Conservation (phyloP, 305 asterid species). For the Fraxinus latifolia region DNA sequence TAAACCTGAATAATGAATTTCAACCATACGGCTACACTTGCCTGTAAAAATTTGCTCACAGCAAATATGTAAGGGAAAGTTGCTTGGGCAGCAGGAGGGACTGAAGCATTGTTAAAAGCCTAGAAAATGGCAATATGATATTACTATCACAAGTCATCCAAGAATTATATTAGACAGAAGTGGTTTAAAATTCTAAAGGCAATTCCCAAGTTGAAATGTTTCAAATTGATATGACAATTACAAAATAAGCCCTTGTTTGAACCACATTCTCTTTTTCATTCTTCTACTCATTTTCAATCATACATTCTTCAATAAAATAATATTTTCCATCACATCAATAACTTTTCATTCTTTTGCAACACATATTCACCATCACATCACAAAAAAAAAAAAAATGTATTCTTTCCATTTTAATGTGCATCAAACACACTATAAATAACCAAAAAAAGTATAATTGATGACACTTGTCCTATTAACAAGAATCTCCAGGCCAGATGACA, state of each 20-base stretch:
- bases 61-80: constrained; percentile 78
- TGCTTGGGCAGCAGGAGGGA: constrained; percentile 87
- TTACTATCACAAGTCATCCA: constrained; percentile 9
- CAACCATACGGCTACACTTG: constrained; percentile 24
- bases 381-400: too few species aligned
- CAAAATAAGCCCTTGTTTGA: neutral
- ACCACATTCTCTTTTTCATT: too few species aligned
- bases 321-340: too few species aligned
- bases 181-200: neutral
- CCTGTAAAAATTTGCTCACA: constrained; percentile 98
- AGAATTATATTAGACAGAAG: constrained; percentile 6
- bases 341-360: too few species aligned
- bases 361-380: too few species aligned
- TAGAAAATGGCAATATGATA: constrained; percentile 30
- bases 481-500: neutral
- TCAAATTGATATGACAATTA: neutral
- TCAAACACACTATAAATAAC: neutral
- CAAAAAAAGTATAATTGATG: neutral
- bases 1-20: constrained; percentile 1
- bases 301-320: too few species aligned
- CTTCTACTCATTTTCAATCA: too few species aligned
- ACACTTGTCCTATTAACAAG: neutral
- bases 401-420: too few species aligned
- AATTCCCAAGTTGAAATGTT: neutral
- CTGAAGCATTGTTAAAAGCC: constrained; percentile 82